Conservation (phyloP, 768 basidiomycete species). For the Glaciozyma martinii region DNA sequence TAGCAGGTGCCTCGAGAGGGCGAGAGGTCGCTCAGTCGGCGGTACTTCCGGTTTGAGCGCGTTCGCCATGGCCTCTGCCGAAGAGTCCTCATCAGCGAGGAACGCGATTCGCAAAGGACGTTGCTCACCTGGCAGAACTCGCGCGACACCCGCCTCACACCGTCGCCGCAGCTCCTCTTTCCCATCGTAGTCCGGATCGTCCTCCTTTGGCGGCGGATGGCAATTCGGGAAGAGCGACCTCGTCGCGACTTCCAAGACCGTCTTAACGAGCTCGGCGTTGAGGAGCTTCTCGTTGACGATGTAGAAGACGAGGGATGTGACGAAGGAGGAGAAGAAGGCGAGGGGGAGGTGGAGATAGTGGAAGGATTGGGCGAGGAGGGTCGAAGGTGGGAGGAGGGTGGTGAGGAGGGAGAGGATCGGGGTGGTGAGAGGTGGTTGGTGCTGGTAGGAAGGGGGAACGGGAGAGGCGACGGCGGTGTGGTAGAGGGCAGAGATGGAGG, state of each 20-base stretch:
- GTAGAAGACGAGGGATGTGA: constrained; percentile 60
- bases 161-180: constrained; percentile 51
- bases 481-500: constrained; percentile 57
- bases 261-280: constrained; percentile 50
- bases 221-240: constrained; percentile 73
- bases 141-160: constrained; percentile 43
- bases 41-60: background rate
- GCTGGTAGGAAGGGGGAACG: constrained; percentile 56
- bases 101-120: too few species aligned
- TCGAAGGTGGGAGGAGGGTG: constrained; percentile 46
- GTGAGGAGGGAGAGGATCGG: constrained; percentile 6
- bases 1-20: constrained; percentile 30
- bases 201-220: constrained; percentile 63
- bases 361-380: constrained; percentile 40
- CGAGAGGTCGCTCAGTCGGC: background rate
- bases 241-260: constrained; percentile 52
- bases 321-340: constrained; percentile 48
- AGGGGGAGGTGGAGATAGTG: constrained; percentile 48
- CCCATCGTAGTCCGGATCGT: constrained; percentile 70
- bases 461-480: constrained; percentile 48
- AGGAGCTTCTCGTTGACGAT: constrained; percentile 53
- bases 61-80: background rate
- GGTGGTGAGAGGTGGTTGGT: constrained; percentile 43
- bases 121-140: constrained; percentile 43
- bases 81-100: constrained; percentile 35